Evolutionary conservation across 805 yeast species (phyloP).

Genomic region (Candida bentonensis): DNA sequence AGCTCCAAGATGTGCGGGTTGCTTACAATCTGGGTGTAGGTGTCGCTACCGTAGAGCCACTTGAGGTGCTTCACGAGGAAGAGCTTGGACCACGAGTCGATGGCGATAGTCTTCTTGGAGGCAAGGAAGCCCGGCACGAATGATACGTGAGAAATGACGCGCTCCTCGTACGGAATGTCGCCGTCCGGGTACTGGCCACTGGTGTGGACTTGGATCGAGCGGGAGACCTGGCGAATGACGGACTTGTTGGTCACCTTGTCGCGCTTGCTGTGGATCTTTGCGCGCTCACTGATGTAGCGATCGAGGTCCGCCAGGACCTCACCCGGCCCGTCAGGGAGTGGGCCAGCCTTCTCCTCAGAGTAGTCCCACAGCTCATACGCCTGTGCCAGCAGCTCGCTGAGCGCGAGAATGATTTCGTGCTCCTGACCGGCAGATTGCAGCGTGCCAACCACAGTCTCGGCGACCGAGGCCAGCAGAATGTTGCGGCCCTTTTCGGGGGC

Average conservation of each 20-base stretch:
- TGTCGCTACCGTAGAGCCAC: slow-evolving; percentile 24
- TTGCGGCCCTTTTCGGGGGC: slow-evolving; percentile 7
- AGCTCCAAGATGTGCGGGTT: slow-evolving; percentile 17
- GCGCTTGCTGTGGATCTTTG: slow-evolving; percentile 45
- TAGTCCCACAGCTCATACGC: slow-evolving; percentile 30
- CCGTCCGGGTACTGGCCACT: slow-evolving; percentile 19
- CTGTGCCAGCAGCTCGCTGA: slow-evolving; percentile 29
- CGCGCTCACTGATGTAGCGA: slow-evolving; percentile 33
- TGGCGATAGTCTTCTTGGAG: slow-evolving; percentile 6
- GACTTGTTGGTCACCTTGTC: slow-evolving; percentile 48
- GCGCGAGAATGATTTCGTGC: slow-evolving; percentile 20
- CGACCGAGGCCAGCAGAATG: slow-evolving; percentile 16
- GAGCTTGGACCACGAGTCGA: slow-evolving; percentile 22
- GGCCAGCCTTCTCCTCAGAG: slow-evolving; percentile 36
- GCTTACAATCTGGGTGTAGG: slow-evolving; percentile 22
- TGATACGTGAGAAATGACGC: slow-evolving; percentile 8
- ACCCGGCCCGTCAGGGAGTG: slow-evolving; percentile 24
- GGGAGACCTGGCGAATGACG: slow-evolving; percentile 42
- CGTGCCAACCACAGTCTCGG: slow-evolving; percentile 18
- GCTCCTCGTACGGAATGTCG: slow-evolving; percentile 9
- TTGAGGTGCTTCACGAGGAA: slow-evolving; percentile 19
- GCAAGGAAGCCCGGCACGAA: slow-evolving; percentile 6
- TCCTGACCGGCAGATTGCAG: slow-evolving; percentile 10
- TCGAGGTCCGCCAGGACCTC: slow-evolving; percentile 26
- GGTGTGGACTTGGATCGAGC: slow-evolving; percentile 31